Evolutionary conservation across 2,329 filamentous ascomycete species (phyloP).

Genomic region (Lithohypha guttulata): DNA sequence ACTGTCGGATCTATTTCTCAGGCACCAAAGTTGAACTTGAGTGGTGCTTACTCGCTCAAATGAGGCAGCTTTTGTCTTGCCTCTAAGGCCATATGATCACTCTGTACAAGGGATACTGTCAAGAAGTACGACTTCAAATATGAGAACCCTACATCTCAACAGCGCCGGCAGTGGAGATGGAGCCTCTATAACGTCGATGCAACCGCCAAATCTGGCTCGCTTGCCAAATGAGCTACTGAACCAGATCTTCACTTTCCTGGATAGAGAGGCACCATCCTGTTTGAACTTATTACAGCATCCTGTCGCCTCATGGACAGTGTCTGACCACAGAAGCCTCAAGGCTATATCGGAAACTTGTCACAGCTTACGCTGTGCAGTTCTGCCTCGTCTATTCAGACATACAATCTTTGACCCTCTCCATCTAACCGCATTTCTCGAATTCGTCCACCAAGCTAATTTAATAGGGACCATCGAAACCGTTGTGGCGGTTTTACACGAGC

Average conservation of each 20-base stretch:
- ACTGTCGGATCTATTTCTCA: too few relatives aligned
- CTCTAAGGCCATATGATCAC: too few relatives aligned
- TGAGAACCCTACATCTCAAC: too few relatives aligned
- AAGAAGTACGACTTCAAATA: too few relatives aligned
- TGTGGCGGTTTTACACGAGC: slow-evolving; percentile 33
- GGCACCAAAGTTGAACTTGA: too few relatives aligned
- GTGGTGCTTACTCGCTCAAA: too few relatives aligned
- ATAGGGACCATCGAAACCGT: slow-evolving; percentile 36
- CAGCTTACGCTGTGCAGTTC: slow-evolving; percentile 41
- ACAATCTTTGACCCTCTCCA: slow-evolving; percentile 31
- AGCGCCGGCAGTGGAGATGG: too few relatives aligned
- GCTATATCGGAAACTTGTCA: slow-evolving; percentile 43
- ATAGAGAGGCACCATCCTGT: slow-evolving; percentile 40
- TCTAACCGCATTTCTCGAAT: slow-evolving; percentile 28
- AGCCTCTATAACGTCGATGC: too few relatives aligned
- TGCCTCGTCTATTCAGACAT: slow-evolving; percentile 50
- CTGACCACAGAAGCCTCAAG: slow-evolving; percentile 41
- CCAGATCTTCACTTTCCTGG: slow-evolving; percentile 47
- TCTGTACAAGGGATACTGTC: too few relatives aligned
- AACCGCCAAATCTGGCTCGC: slow-evolving; percentile 13
- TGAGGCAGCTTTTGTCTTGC: too few relatives aligned
- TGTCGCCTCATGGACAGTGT: slow-evolving; percentile 32
- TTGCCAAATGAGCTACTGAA: slow-evolving; percentile 54
- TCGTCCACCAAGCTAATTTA: slow-evolving; percentile 27
- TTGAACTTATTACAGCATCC: slow-evolving; percentile 42